Evolutionary conservation across 805 yeast genomes (phyloP).

Genomic region (Ogataea parapolymorpha): DNA sequence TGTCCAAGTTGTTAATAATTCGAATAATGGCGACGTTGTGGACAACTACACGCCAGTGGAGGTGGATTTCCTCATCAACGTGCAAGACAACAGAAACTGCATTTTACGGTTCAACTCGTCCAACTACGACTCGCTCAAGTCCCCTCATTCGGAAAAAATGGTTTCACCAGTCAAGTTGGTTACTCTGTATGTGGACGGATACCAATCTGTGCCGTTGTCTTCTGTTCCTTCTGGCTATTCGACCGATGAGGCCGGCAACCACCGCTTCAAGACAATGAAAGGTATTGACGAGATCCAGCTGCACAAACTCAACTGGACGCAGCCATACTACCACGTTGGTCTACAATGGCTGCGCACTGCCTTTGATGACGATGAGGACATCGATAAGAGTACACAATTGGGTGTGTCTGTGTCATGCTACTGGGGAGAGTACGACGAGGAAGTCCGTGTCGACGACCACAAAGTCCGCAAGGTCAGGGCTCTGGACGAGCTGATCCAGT

Average conservation of each 20-base stretch:
- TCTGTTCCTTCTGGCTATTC: constrained; percentile 45
- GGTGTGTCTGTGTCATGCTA: constrained; percentile 63
- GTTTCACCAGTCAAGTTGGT: constrained; percentile 64
- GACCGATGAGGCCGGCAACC: constrained; percentile 32
- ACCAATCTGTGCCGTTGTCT: constrained; percentile 5
- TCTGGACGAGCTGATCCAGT: constrained; percentile 63
- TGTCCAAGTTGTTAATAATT: constrained; percentile 49
- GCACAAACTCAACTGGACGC: constrained; percentile 62
- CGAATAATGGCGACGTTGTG: constrained; percentile 30
- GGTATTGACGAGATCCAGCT: constrained; percentile 67
- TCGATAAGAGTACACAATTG: constrained; percentile 33
- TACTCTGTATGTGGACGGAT: constrained; percentile 41
- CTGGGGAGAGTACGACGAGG: constrained; percentile 71
- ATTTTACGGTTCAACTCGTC: constrained; percentile 54
- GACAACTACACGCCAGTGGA: constrained; percentile 58
- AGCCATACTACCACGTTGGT: constrained; percentile 52
- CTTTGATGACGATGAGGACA: constrained; percentile 39
- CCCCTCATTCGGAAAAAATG: constrained; percentile 30
- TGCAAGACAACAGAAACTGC: constrained; percentile 63
- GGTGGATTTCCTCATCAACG: constrained; percentile 59
- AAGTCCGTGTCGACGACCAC: constrained; percentile 38
- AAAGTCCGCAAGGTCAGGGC: constrained; percentile 54
- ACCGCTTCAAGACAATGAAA: constrained; percentile 46
- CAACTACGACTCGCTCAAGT: constrained; percentile 32
- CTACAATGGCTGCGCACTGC: constrained; percentile 74